Evolutionary conservation across 768 basidiomycete genomes (phyloP).

Genomic region (Mycena filopes): DNA sequence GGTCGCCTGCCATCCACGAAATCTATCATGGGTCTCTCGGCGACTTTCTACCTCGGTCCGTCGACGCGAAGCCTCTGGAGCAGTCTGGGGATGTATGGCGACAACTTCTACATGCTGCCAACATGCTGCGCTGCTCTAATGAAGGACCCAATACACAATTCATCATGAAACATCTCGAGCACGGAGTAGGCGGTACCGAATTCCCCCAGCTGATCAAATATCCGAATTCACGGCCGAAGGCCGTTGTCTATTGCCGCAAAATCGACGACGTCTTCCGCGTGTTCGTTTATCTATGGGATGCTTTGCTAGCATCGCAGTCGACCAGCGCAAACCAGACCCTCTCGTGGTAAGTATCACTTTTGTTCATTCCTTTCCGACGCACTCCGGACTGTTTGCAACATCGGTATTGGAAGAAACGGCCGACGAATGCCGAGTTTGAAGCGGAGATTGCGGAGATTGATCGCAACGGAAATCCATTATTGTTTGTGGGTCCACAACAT

Average conservation of each 20-base stretch:
- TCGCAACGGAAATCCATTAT: too few relatives aligned
- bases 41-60: neutral
- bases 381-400: too few relatives aligned
- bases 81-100: constrained; percentile 4
- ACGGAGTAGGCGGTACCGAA: constrained; percentile 6
- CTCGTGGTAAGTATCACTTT: too few relatives aligned
- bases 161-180: constrained; percentile 2
- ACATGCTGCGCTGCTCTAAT: neutral
- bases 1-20: constrained; percentile 11
- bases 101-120: constrained; percentile 5
- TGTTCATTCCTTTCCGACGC: too few relatives aligned
- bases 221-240: too few relatives aligned
- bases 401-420: too few relatives aligned
- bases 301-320: too few relatives aligned
- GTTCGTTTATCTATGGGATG: too few relatives aligned
- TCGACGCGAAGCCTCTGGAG: neutral
- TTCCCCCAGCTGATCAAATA: constrained; percentile 22
- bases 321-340: too few relatives aligned
- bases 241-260: constrained; percentile 8
- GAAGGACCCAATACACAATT: constrained; percentile 14
- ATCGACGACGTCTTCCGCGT: neutral
- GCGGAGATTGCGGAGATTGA: too few relatives aligned
- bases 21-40: constrained; percentile 1
- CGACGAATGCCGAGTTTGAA: too few relatives aligned
- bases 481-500: too few relatives aligned